Evolutionary conservation across 1,139 yeast species (phyloP).

Genomic region (Taiozyma onychis): DNA sequence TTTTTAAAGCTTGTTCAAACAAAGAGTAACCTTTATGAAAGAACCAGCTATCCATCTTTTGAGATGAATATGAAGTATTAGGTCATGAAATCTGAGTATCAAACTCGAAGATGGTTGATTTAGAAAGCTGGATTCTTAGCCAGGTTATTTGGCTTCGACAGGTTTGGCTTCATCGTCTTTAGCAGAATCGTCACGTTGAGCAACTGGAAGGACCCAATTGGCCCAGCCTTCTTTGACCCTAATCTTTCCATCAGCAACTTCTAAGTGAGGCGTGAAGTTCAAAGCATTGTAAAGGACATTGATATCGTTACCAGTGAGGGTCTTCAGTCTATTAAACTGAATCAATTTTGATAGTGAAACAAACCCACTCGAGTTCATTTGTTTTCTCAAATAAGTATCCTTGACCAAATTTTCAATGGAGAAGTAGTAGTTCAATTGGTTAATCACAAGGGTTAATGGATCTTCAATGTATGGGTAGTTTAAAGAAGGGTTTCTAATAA

Average conservation of each 20-base stretch:
- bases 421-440: slow-evolving; percentile 76
- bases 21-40: neutral
- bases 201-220: slow-evolving; percentile 43
- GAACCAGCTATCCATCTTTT: neutral
- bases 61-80: neutral
- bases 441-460: slow-evolving; percentile 12
- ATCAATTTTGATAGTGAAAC: slow-evolving; percentile 47
- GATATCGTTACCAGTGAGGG: slow-evolving; percentile 45
- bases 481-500: neutral
- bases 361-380: slow-evolving; percentile 63
- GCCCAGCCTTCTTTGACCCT: slow-evolving; percentile 39
- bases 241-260: slow-evolving; percentile 35
- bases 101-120: neutral
- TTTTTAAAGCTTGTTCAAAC: neutral
- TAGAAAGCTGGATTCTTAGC: neutral
- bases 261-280: slow-evolving; percentile 34
- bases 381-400: slow-evolving; percentile 70
- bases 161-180: slow-evolving; percentile 22
- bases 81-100: neutral
- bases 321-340: slow-evolving; percentile 66
- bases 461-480: slow-evolving; percentile 11
- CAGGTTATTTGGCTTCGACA: neutral
- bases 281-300: slow-evolving; percentile 34
- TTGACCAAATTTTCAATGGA: slow-evolving; percentile 75
- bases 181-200: slow-evolving; percentile 38